Evolutionary conservation across 768 basidiomycete species (phyloP), one percentile per base, ranked within the genome.

Genomic region (Nevesoporus exiguus): DNA sequence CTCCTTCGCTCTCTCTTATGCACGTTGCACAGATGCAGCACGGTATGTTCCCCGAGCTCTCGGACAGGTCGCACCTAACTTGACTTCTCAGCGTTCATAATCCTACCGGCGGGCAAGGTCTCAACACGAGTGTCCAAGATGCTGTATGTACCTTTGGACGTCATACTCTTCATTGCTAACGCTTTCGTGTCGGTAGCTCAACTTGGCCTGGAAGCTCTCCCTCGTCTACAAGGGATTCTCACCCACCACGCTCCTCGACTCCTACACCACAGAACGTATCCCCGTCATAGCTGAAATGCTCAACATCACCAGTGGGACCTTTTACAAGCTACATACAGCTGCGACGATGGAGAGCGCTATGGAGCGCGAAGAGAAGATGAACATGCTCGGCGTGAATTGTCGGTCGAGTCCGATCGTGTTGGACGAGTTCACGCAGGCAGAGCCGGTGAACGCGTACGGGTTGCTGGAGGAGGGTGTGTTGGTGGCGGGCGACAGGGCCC

Each of bases 281-380:
- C 77, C 73, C 0, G 73, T 80, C 27, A 74, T 80, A 46, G 71
- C 71, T 1, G 71, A 74, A 50, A 77, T 78, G 76, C 72, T 81
- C 22, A 52, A 73, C 43, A 54, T 69, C 31, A 74, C 77, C 22
- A 73, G 72, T 15, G 51, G 44, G 3, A 54, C 73, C 6, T 51
- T 66, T 2, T 2, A 55, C 22, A 42, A 25, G 2, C 31, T 55
- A 11, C 47, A 21, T 4, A 15, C 37, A 7, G 22, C 27, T 3
- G 5, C 29, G 10, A 29, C 27, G 8, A 15, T 48, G 5, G 37
- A 54, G 15, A 11, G 5, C 0, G 24, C 45, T 3, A 19, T 60
- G 41, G 3, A 14, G 2, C 59, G 52, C 11, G 54, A 52, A 21
- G n/a, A 42, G 24, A 44, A 36, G 43, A 24, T 66, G 25, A 50